Evolutionary conservation across 257 asterid species (phyloP).

Genomic region (Nicotiana tabacum): DNA sequence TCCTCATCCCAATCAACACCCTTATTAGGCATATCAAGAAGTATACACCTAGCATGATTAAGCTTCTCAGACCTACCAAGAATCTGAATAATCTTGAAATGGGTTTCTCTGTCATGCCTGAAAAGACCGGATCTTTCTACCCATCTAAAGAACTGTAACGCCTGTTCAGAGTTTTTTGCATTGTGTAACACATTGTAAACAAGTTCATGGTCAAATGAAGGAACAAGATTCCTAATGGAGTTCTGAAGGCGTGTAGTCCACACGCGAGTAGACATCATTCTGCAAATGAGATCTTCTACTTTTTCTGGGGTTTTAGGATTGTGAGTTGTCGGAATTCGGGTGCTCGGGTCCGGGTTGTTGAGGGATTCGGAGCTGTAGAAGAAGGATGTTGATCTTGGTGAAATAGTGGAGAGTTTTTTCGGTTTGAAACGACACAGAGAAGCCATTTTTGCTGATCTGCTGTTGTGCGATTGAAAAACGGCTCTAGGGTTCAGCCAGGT

Average conservation of each 20-base stretch:
- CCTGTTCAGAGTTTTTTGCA: constrained; percentile 65
- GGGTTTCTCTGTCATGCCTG: constrained; percentile 58
- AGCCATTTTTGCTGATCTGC: neutral
- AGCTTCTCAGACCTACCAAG: constrained; percentile 69
- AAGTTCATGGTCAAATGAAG: constrained; percentile 60
- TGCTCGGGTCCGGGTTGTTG: neutral
- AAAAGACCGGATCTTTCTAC: constrained; percentile 70
- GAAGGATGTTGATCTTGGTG: neutral
- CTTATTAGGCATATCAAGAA: constrained; percentile 79
- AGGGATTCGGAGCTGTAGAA: neutral
- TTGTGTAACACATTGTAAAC: constrained; percentile 75
- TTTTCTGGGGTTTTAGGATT: constrained; percentile 49
- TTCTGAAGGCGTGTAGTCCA: constrained; percentile 94
- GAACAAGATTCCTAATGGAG: constrained; percentile 69
- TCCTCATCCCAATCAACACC: constrained; percentile 92
- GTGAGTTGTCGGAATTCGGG: constrained; percentile 14
- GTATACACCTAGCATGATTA: constrained; percentile 83
- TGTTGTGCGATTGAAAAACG: no score
- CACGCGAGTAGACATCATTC: constrained; percentile 85
- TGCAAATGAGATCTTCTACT: constrained; percentile 55
- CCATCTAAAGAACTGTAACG: constrained; percentile 98
- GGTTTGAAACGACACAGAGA: neutral
- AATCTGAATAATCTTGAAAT: constrained; percentile 68
- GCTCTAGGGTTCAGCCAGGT: no score
- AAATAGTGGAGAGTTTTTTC: neutral